phyloP scores from a whole-genome alignment of 495 filamentous ascomycete genomes.

The Chaetomium cochliodes region DNA sequence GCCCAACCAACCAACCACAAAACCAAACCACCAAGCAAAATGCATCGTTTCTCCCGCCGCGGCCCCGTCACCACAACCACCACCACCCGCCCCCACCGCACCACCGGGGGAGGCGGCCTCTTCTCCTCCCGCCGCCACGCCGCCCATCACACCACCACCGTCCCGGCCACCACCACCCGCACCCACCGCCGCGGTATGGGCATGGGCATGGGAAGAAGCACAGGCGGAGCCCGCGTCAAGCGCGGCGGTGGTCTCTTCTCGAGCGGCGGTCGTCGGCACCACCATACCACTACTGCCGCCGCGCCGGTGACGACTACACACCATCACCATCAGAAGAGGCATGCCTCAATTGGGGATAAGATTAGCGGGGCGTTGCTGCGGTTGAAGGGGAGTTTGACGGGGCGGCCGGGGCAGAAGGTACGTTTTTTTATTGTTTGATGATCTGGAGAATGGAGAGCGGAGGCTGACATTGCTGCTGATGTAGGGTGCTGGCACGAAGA shows the following conservation, averaged over 20 bases:
- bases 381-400: constrained; percentile 61
- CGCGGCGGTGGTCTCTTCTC: constrained; percentile 15
- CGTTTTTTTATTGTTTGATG: constrained; percentile 14
- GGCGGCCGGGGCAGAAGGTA: constrained; percentile 64
- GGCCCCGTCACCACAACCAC: constrained; percentile 8
- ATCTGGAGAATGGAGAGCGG: not conserved
- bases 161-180: constrained; percentile 1
- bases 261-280: constrained; percentile 7
- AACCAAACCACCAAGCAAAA: not conserved
- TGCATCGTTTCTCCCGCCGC: constrained; percentile 4
- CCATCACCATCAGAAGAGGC: constrained; percentile 57
- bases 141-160: not conserved
- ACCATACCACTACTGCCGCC: constrained; percentile 21
- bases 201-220: not conserved
- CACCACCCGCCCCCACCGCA: constrained; percentile 1
- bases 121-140: not conserved
- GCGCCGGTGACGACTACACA: constrained; percentile 25
- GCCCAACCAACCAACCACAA: not conserved
- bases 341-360: constrained; percentile 63
- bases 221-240: no score
- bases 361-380: constrained; percentile 66
- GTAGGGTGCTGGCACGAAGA: constrained; percentile 66
- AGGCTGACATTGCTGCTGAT: not conserved
- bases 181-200: not conserved
- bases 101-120: not conserved